Base-by-base conservation (phyloP, 352 stramenopile species). In the Bremia lactucae region DNA sequence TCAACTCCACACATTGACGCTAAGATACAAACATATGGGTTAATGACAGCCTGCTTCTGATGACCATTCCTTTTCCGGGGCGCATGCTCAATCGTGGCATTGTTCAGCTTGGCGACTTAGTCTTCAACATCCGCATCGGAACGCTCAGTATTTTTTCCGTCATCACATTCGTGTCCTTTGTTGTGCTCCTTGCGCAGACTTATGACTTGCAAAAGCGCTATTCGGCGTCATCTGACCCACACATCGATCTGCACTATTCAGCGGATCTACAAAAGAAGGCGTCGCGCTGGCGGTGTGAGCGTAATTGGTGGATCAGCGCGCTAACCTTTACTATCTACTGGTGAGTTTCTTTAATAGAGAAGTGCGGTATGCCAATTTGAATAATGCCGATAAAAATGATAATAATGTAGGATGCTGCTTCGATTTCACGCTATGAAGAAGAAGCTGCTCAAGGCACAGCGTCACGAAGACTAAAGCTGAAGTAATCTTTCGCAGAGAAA, bases 311-410 rank as follows among this genome's bases (percentile, higher is more conserved):
- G 76, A 89, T 89, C 58, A 87, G 73, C 40, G 74, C 76, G 16
- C 71, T 89, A 20, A 84, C 73, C 22, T 89, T 89, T 46, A 83
- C 71, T 19, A 89, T 89, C 45, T 89, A 89, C 58, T 89, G 76
- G 75, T 85, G 19, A 19, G 65, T 60, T 16, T 28, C n/a, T 9
- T 7, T 9, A 35, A 16, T 31, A 31, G 28, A 18, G 31, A 7
- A 6, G 2, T 6, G n/a, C 2, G 6, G 14, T 7, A 3, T 18
- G 20, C 18, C 11, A 18, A 14, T 7, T 19, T 19, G 6, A 31
- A 13, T 48, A 9, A 41, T 42, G 1, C 11, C 10, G 14, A 11
- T 41, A 2, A 3, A 51, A 6, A 4, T 55, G 15, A 44, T 52
- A 14, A 21, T 50, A 2, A 42, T 55, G 11, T 40, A 84, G 72